Evolutionary conservation across 345 rosid species (phyloP), one percentile per base, ranked within the genome.

Genomic region (Acer saccharum): DNA sequence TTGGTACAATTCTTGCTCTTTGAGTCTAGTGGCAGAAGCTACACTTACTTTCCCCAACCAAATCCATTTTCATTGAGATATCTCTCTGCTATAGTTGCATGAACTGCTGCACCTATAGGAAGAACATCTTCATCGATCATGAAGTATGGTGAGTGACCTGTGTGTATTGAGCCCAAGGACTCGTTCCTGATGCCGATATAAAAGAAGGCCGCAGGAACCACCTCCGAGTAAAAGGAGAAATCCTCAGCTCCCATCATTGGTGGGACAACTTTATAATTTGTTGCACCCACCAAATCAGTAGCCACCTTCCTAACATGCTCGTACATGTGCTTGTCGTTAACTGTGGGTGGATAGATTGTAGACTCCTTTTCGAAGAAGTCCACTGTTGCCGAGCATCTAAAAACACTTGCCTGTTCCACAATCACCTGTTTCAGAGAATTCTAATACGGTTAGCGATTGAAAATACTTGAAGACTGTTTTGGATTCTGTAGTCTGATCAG

Each of bases 171-270:
- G 48, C 97, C 97, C 18, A 93, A 74, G 1, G 90, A 81, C 78
- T 94, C 97, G 63, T 93, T 94, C 82, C 93, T 83, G 12, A 93
- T 84, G n/a, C 98, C 97, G 18, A 94, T 85, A 81, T 90, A 93
- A 81, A 84, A 94, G 80, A 94, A 93, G 10, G 97, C 92, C 2
- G 94, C 90, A 0, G 97, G 97, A 46, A 90, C 87, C 18, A 83
- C 80, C 77, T 90, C 83, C 1, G 97, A 78, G 85, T 90, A 94
- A 76, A 94, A 94, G 18, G 97, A 87, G 77, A 93, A 94, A 81
- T 94, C 98, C 84, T 94, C 98, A 0, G 98, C 97, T 18, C 97
- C 98, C 98, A 94, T 94, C 88, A 91, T 84, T 0, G 93, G 94
- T 13, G 88, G 93, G 21, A 91, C 93, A 70, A 87, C 83, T 60